phyloP scores from a whole-genome alignment of 2,329 filamentous ascomycete species.

The Calonectria pauciramosa region DNA sequence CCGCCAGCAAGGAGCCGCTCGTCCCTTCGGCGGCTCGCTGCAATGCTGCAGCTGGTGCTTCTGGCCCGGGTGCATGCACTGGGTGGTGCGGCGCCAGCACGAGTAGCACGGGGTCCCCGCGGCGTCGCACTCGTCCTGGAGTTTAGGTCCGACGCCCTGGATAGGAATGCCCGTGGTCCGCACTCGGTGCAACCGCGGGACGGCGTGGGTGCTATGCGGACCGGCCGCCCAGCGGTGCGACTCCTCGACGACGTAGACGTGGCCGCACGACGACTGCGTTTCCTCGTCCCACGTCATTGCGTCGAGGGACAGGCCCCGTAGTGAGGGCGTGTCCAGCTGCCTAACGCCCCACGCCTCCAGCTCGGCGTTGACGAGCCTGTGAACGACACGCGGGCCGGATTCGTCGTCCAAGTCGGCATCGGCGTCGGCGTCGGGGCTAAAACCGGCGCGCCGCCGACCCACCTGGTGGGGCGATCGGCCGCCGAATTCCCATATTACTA shows the following conservation, averaged over 20 bases:
- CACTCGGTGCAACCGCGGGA: slow-evolving; percentile 60
- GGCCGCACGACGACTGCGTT: slow-evolving; percentile 42
- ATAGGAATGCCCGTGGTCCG: slow-evolving; percentile 69
- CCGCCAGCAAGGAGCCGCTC: slow-evolving; percentile 62
- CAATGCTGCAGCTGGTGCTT: background rate
- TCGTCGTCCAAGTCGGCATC: background rate
- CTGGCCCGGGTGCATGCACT: background rate
- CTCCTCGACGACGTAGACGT: slow-evolving; percentile 71
- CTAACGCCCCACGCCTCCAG: slow-evolving; percentile 67
- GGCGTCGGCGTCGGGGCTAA: slow-evolving; percentile 2
- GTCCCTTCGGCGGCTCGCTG: background rate
- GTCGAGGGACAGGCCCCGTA: slow-evolving; percentile 67
- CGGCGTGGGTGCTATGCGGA: slow-evolving; percentile 56
- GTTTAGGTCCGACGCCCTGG: slow-evolving; percentile 61
- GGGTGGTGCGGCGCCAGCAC: slow-evolving; percentile 56
- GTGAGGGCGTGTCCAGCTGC: slow-evolving; percentile 64
- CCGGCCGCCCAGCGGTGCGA: slow-evolving; percentile 64
- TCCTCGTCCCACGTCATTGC: slow-evolving; percentile 52
- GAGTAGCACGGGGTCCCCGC: slow-evolving; percentile 44
- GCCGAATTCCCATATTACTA: slow-evolving; percentile 73
- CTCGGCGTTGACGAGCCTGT: slow-evolving; percentile 60
- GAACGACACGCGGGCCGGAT: slow-evolving; percentile 48
- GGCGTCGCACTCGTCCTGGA: slow-evolving; percentile 62
- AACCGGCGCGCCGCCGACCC: slow-evolving; percentile 46
- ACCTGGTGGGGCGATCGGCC: slow-evolving; percentile 50